Evolutionary conservation across 805 yeast genomes (phyloP), one percentile per base, ranked within the genome.

Genomic region (Sugiyamaella americana): DNA sequence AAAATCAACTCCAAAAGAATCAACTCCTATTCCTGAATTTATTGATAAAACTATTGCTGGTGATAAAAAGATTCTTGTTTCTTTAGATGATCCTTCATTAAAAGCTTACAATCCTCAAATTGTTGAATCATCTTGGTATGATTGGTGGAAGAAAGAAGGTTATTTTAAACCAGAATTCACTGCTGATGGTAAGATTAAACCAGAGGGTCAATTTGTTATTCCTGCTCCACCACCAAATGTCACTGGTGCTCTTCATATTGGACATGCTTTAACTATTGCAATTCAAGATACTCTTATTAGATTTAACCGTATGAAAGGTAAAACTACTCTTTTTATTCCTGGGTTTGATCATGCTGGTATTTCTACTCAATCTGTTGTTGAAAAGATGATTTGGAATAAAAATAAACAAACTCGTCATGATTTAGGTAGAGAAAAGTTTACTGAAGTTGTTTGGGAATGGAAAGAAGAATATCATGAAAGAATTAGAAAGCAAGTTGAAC

Each of bases 141-240:
- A 77, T 17, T 93, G 98, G 98, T 93, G 98, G 98, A 83, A 78
- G 51, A 74, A 84, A 59, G 76, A 86, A 66, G 94, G 93, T 17
- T 80, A 79, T 60, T 93, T 93, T 61, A 82, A 84, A 68, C 98
- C 98, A 17, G 85, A 86, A 63, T 80, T 84, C 56, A 74, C 82
- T 39, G 75, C 70, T 48, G 81, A 82, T 60, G 97, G 97, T 40
- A 68, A 80, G 40, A 60, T 78, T 56, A 82, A 82, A 63, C 85
- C 93, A 37, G 89, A 80, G 61, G 98, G 98, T 57, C 63, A 74
- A 17, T 93, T 91, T 69, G 76, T 84, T 52, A 87, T 93, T 59
- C 97, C 98, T 35, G 93, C 96, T n/a, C 98, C 98, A 35, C 98
- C 98, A 52, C 98, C 98, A 63, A 93, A 93, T 66, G 95, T 93